Percentiles rank a stretch among this genome's conserved stretches.
Evolutionary conservation across 345 rosid genomes (phyloP).

Genomic region (Salix caprea): DNA sequence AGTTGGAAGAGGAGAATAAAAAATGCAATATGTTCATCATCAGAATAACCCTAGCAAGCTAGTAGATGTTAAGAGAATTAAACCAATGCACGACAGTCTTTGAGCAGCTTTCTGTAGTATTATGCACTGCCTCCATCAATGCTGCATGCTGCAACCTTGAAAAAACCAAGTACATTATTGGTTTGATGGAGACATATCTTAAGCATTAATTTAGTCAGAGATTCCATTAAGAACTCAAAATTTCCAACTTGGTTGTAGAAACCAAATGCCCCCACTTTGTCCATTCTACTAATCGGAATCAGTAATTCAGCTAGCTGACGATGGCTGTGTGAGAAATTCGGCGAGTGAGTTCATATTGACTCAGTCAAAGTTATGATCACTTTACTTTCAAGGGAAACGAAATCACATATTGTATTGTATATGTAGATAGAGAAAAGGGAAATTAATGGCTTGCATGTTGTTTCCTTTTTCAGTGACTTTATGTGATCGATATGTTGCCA

Average conservation of each 20-base stretch:
- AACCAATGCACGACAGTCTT: not conserved
- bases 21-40: not conserved
- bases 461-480: too few relatives aligned
- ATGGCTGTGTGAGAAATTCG: not conserved
- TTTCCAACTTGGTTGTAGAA: not conserved
- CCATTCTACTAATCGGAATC: too few relatives aligned
- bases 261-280: not conserved
- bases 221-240: not conserved
- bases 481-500: too few relatives aligned
- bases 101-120: not conserved
- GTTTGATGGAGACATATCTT: not conserved
- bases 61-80: not conserved
- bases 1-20: not conserved
- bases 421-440: too few relatives aligned
- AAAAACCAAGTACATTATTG: not conserved
- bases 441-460: too few relatives aligned
- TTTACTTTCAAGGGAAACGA: too few relatives aligned
- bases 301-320: not conserved
- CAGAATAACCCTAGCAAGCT: not conserved
- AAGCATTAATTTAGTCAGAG: not conserved
- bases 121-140: not conserved
- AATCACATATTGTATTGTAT: too few relatives aligned
- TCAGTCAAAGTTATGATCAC: too few relatives aligned
- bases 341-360: not conserved
- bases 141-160: not conserved